Conservation (phyloP, 208 protist species). For the Acanthamoeba culbertsoni region DNA sequence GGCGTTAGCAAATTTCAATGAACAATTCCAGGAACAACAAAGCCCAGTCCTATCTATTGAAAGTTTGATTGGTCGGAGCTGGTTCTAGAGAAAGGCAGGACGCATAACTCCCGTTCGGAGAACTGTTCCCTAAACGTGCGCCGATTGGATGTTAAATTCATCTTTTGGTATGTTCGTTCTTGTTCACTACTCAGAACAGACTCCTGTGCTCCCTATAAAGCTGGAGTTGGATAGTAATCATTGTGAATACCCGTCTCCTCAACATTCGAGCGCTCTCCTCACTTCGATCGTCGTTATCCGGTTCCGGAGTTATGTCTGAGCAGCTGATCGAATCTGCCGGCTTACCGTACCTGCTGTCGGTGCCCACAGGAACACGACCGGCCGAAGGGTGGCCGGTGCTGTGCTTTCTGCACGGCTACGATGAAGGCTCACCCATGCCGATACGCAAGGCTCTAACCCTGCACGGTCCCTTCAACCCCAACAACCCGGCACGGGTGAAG, state of each 20-base stretch:
- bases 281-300: not conserved
- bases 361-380: not conserved
- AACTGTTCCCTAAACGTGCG: too few relatives aligned
- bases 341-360: not conserved
- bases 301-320: not conserved
- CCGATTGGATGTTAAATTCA: too few relatives aligned
- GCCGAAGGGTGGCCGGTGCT: not conserved
- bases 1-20: too few relatives aligned
- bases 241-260: not conserved
- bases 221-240: too few relatives aligned
- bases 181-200: not conserved
- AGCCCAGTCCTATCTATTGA: too few relatives aligned
- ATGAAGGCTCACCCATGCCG: not conserved
- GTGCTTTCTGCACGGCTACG: not conserved
- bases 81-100: too few relatives aligned
- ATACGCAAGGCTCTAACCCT: not conserved
- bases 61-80: too few relatives aligned
- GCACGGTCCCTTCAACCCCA: not conserved
- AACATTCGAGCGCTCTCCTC: not conserved
- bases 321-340: not conserved
- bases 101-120: too few relatives aligned
- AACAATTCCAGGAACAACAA: too few relatives aligned
- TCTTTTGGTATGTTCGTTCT: too few relatives aligned
- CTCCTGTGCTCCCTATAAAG: too few relatives aligned
- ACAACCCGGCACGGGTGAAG: not conserved